Percentiles rank a stretch among this genome's conserved stretches.
phyloP scores from a whole-genome alignment of 1,284 basidiomycete genomes.

The Trametes hirsuta region DNA sequence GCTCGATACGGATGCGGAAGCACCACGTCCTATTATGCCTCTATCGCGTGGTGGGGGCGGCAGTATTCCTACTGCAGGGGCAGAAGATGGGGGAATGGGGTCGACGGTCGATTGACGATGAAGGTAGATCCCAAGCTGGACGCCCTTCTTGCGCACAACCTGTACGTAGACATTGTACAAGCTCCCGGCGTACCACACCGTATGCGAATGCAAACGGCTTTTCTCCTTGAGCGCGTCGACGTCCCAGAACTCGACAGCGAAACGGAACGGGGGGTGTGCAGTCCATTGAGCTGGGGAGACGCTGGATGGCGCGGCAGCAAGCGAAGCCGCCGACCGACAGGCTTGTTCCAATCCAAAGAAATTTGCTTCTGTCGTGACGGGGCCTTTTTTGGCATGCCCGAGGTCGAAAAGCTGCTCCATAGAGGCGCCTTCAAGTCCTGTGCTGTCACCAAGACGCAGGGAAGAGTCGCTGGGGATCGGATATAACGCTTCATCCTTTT shows the following conservation, averaged over 20 bases:
- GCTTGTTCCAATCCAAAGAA: constrained; percentile 68
- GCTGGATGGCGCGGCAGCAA: constrained; percentile 40
- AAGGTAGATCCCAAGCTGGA: constrained; percentile 89
- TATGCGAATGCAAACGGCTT: constrained; percentile 75
- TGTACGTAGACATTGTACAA: constrained; percentile 90
- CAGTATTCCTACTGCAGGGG: constrained; percentile 26
- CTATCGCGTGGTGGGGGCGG: constrained; percentile 14
- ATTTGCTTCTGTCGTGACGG: constrained; percentile 49
- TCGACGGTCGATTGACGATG: constrained; percentile 84
- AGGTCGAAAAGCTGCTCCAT: constrained; percentile 57
- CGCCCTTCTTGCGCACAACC: constrained; percentile 72
- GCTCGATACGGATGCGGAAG: constrained; percentile 22
- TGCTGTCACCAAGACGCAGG: constrained; percentile 76
- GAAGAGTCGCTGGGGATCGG: constrained; percentile 80
- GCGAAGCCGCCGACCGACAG: constrained; percentile 44
- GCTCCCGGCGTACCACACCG: constrained; percentile 81
- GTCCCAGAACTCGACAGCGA: constrained; percentile 92
- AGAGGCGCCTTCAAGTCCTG: constrained; percentile 53
- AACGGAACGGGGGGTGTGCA: constrained; percentile 75
- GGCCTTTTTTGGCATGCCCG: constrained; percentile 27
- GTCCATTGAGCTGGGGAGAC: constrained; percentile 54
- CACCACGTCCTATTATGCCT: constrained; percentile 11
- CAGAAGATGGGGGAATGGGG: constrained; percentile 53
- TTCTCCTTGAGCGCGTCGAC: constrained; percentile 85
- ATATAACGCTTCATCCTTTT: constrained; percentile 53